phyloP scores from a whole-genome alignment of 805 yeast species.

The Lipomyces lipofer region DNA sequence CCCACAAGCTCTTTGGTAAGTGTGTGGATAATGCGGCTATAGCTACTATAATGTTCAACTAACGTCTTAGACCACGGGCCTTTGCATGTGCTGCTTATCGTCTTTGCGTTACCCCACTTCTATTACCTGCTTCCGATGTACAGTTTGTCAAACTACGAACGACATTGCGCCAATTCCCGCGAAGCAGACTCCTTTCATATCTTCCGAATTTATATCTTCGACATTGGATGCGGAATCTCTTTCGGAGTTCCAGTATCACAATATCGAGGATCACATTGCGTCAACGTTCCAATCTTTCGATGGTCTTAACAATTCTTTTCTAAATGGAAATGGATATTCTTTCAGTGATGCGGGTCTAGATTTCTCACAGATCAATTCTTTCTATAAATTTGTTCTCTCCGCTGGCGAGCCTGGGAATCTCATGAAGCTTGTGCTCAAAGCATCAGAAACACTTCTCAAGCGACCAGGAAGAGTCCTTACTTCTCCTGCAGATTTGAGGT shows the following conservation, averaged over 20 bases:
- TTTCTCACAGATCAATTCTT: constrained; percentile 47
- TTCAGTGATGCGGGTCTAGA: constrained; percentile 54
- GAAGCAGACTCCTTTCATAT: not conserved
- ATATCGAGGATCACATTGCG: constrained; percentile 52
- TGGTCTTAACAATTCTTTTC: constrained; percentile 59
- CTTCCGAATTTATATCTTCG: constrained; percentile 1
- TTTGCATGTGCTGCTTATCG: constrained; percentile 38
- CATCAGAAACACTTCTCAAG: constrained; percentile 54
- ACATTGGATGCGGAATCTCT: constrained; percentile 38
- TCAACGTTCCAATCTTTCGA: constrained; percentile 50
- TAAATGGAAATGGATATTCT: constrained; percentile 40
- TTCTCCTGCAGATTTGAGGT: constrained; percentile 50
- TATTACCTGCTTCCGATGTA: constrained; percentile 51
- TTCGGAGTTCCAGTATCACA: constrained; percentile 36
- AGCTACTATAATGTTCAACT: not conserved
- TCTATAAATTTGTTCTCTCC: constrained; percentile 49
- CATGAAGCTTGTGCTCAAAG: constrained; percentile 53
- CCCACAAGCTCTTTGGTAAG: not conserved
- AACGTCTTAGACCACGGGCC: constrained; percentile 22
- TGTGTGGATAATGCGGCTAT: not conserved
- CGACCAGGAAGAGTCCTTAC: constrained; percentile 46
- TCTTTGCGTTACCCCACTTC: constrained; percentile 34
- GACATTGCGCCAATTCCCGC: constrained; percentile 30
- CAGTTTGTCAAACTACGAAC: constrained; percentile 49
- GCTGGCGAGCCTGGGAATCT: constrained; percentile 63